A percentile compares a stretch with the other conserved stretches of the same genome.
Evolutionary conservation across 768 basidiomycete species (phyloP).

Genomic region (Amanita fuliginea): DNA sequence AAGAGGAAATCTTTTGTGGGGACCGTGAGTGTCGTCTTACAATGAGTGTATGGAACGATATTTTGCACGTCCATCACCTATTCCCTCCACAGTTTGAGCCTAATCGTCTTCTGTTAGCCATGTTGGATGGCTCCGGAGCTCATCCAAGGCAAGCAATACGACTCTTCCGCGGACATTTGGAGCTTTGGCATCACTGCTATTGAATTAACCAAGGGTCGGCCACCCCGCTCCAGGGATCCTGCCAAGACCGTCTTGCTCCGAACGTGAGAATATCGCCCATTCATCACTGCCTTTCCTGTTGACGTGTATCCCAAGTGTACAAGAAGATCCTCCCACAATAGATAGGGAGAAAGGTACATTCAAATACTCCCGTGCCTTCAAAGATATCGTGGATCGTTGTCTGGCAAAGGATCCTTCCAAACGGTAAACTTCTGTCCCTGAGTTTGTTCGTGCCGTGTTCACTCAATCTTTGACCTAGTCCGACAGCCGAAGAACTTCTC

Average conservation of each 20-base stretch:
- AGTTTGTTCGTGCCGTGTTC: neutral
- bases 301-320: conserved; percentile 34
- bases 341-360: conserved; percentile 60
- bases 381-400: conserved; percentile 76
- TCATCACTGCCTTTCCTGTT: neutral
- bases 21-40: conserved; percentile 39
- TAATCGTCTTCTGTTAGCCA: conserved; percentile 32
- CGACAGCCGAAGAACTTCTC: conserved; percentile 68
- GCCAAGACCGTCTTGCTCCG: conserved; percentile 66
- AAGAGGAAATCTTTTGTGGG: conserved; percentile 91
- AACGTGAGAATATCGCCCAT: conserved; percentile 32
- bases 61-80: conserved; percentile 1
- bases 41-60: neutral
- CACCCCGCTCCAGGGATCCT: conserved; percentile 72
- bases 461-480: conserved; percentile 28
- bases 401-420: conserved; percentile 75
- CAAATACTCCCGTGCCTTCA: conserved; percentile 73
- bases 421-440: conserved; percentile 33
- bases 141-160: conserved; percentile 75
- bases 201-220: conserved; percentile 79
- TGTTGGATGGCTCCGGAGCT: conserved; percentile 98
- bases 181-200: conserved; percentile 93
- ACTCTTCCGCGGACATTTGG: conserved; percentile 89
- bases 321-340: conserved; percentile 68
- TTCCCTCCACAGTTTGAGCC: neutral